Evolutionary conservation across 805 yeast genomes (phyloP).

Genomic region (Komagataella kurtzmanii): DNA sequence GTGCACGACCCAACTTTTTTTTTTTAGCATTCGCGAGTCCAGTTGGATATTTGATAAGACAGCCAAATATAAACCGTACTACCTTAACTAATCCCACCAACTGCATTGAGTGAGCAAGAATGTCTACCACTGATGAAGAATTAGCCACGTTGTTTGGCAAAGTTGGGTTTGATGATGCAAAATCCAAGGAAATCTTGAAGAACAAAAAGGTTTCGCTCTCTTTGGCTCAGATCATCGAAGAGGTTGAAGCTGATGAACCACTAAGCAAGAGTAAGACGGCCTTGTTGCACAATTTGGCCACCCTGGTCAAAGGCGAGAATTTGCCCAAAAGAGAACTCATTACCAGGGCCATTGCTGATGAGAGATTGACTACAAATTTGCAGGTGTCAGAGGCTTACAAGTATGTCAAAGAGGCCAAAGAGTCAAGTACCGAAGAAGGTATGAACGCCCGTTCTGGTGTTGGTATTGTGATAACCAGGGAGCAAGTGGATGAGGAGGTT

Average conservation of each 20-base stretch:
- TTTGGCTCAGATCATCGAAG: slow-evolving; percentile 42
- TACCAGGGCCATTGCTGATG: slow-evolving; percentile 48
- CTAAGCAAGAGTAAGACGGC: slow-evolving; percentile 49
- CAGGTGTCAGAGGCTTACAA: slow-evolving; percentile 76
- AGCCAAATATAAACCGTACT: not conserved
- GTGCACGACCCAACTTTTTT: not conserved
- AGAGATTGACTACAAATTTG: slow-evolving; percentile 47
- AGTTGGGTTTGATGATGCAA: slow-evolving; percentile 60
- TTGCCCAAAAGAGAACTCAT: slow-evolving; percentile 35
- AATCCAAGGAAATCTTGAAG: slow-evolving; percentile 68
- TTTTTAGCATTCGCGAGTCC: not conserved
- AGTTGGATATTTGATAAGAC: not conserved
- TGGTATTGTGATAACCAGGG: slow-evolving; percentile 60
- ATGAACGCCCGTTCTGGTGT: slow-evolving; percentile 67
- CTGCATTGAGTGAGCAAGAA: slow-evolving; percentile 2
- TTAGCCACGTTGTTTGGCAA: slow-evolving; percentile 20
- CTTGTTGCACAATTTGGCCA: slow-evolving; percentile 67
- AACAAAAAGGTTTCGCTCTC: slow-evolving; percentile 76
- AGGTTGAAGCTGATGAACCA: slow-evolving; percentile 20
- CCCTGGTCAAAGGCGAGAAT: slow-evolving; percentile 48
- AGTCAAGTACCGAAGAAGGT: slow-evolving; percentile 28
- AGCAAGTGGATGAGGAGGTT: slow-evolving; percentile 48
- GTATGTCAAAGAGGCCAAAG: slow-evolving; percentile 45
- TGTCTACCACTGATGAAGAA: slow-evolving; percentile 11
- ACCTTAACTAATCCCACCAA: not conserved